Percentiles rank a stretch among this genome's conserved stretches.
phyloP scores from a whole-genome alignment of 2,329 filamentous ascomycete genomes.

The Zymoseptoria brevis region DNA sequence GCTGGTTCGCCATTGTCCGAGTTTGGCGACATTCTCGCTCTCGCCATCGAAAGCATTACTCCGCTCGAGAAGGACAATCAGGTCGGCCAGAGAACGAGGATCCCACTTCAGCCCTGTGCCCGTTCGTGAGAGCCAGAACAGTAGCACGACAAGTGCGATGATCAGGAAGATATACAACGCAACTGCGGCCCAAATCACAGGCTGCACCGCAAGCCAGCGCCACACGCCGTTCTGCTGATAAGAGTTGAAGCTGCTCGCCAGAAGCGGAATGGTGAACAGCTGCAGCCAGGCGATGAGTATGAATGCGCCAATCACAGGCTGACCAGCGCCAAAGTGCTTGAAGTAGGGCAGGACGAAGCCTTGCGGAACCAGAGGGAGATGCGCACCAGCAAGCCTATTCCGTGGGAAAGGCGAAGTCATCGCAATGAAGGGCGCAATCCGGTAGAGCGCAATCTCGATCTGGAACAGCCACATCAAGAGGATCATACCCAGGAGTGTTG shows the following conservation, averaged over 20 bases:
- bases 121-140: conserved; percentile 45
- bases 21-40: conserved; percentile 49
- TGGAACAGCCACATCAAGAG: conserved; percentile 71
- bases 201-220: conserved; percentile 73
- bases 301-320: conserved; percentile 58
- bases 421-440: conserved; percentile 69
- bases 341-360: conserved; percentile 62
- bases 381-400: conserved; percentile 57
- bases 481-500: conserved; percentile 64
- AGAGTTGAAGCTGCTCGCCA: conserved; percentile 66
- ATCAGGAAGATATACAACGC: conserved; percentile 63
- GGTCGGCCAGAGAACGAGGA: conserved; percentile 69
- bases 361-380: conserved; percentile 52
- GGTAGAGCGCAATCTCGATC: conserved; percentile 64
- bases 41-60: conserved; percentile 63
- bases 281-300: conserved; percentile 66
- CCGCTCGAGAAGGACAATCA: conserved; percentile 67
- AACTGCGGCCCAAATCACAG: conserved; percentile 69
- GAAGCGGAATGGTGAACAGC: conserved; percentile 71
- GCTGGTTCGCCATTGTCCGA: conserved; percentile 80
- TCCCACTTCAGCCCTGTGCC: conserved; percentile 81
- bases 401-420: conserved; percentile 58
- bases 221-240: conserved; percentile 54
- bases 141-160: conserved; percentile 49
- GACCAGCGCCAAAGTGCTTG: conserved; percentile 59